A percentile compares a stretch with the other conserved stretches of the same genome.
Conservation (phyloP, 345 rosid genomes). For the Atalantia buxifolia region DNA sequence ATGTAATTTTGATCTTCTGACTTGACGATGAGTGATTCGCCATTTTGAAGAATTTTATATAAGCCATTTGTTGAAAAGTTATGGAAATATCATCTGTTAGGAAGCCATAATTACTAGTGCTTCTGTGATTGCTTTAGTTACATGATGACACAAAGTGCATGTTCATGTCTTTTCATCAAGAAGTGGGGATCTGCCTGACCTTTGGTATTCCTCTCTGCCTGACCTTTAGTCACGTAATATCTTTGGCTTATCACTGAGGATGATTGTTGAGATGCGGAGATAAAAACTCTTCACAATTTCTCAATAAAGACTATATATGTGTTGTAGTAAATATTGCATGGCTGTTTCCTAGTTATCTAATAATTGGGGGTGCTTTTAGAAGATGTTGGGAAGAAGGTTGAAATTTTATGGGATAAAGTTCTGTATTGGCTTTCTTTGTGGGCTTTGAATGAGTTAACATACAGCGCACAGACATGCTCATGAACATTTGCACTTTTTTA, state of each 20-base stretch:
- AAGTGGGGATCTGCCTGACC: neutral
- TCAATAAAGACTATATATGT: neutral
- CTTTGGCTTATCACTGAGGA: neutral
- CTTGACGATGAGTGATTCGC: neutral
- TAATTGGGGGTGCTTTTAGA: neutral
- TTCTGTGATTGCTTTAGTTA: slow-evolving; percentile 1
- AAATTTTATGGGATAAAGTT: neutral
- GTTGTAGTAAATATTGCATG: neutral
- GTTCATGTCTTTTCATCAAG: neutral
- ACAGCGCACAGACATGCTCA: too few species aligned
- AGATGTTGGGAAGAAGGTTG: neutral
- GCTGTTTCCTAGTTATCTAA: neutral
- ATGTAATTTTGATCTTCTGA: neutral
- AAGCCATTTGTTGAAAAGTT: neutral
- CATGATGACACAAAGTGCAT: neutral
- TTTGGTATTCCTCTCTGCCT: neutral
- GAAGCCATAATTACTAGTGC: neutral
- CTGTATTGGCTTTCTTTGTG: neutral
- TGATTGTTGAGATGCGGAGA: neutral
- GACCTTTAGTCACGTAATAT: neutral
- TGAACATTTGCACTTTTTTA: too few species aligned
- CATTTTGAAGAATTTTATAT: neutral
- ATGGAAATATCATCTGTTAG: neutral
- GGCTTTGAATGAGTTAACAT: neutral
- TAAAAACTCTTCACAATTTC: neutral